Evolutionary conservation across 2,329 filamentous ascomycete species (phyloP).

Genomic region (Clarireedia paspali): DNA sequence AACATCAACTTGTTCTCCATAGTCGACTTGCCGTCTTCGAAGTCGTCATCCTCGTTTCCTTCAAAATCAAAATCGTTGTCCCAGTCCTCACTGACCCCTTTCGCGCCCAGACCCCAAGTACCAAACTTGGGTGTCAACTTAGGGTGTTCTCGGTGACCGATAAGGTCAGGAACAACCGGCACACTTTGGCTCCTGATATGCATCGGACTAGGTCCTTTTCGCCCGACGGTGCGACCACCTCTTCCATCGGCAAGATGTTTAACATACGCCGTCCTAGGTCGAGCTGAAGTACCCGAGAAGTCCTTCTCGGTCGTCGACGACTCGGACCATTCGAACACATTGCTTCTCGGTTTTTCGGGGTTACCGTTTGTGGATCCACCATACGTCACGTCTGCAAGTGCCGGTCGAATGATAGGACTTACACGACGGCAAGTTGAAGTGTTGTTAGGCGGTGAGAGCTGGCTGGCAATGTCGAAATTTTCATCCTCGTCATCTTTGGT

Average conservation of each 20-base stretch:
- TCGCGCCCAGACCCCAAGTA: conserved; percentile 74
- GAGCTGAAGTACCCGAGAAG: conserved; percentile 47
- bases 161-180: conserved; percentile 58
- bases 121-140: conserved; percentile 64
- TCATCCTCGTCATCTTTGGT: conserved; percentile 45
- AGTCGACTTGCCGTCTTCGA: conserved; percentile 34
- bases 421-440: conserved; percentile 44
- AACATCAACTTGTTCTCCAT: conserved; percentile 45
- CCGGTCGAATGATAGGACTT: conserved; percentile 46
- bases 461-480: conserved; percentile 48
- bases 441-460: conserved; percentile 49
- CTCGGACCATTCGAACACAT: conserved; percentile 74
- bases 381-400: conserved; percentile 45
- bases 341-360: conserved; percentile 53
- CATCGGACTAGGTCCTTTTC: conserved; percentile 55
- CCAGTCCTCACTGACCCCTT: conserved; percentile 79
- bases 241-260: conserved; percentile 63
- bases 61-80: conserved; percentile 80
- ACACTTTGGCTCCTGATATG: conserved; percentile 79
- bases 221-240: conserved; percentile 59
- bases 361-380: conserved; percentile 34
- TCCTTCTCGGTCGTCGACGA: conserved; percentile 56
- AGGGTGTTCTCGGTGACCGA: conserved; percentile 41
- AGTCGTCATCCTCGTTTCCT: conserved; percentile 29
- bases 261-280: conserved; percentile 68